A percentile compares a stretch with the other conserved stretches of the same genome.
These are phyloP conservation scores for Fraxinus xanthoxyloides DNA, from an alignment of 305 asterid species.

Conservation along the genomic window DNA sequence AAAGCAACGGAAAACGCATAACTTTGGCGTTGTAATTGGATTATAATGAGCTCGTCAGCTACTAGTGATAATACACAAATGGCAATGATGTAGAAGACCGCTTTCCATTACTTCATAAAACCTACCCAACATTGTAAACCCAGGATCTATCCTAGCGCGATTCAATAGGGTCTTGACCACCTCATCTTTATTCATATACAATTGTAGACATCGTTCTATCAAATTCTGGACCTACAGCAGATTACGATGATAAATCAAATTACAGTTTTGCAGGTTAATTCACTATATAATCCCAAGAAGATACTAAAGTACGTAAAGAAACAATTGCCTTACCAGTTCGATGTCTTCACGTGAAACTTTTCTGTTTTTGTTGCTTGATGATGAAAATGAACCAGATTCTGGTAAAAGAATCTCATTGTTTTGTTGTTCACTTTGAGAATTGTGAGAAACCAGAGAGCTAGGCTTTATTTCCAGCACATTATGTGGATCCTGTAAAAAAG, in stretches of 20 bases:
- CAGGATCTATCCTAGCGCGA: conserved; percentile 97
- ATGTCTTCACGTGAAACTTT: conserved; percentile 96
- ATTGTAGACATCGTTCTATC: conserved; percentile 84
- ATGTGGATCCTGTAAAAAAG: conserved; percentile 47
- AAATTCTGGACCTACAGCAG: conserved; percentile 75
- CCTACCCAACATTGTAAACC: conserved; percentile 87
- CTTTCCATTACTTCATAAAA: conserved; percentile 2
- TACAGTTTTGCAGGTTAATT: background rate
- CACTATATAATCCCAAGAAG: background rate
- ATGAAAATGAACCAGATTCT: conserved; percentile 82
- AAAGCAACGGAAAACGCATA: background rate
- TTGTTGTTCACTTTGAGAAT: conserved; percentile 59
- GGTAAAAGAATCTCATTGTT: conserved; percentile 64
- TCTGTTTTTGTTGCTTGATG: conserved; percentile 68
- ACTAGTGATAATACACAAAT: background rate
- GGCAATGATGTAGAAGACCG: background rate
- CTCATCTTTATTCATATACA: conserved; percentile 90
- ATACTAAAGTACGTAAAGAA: background rate
- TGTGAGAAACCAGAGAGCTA: conserved; percentile 47
- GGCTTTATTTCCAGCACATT: conserved; percentile 59
- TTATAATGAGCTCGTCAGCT: background rate
- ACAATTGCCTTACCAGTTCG: conserved; percentile 61
- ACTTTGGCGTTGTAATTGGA: background rate
- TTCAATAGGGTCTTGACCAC: conserved; percentile 86
- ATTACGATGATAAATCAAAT: background rate